Conservation (phyloP, 805 yeast genomes). For the Candida nemodendra region DNA sequence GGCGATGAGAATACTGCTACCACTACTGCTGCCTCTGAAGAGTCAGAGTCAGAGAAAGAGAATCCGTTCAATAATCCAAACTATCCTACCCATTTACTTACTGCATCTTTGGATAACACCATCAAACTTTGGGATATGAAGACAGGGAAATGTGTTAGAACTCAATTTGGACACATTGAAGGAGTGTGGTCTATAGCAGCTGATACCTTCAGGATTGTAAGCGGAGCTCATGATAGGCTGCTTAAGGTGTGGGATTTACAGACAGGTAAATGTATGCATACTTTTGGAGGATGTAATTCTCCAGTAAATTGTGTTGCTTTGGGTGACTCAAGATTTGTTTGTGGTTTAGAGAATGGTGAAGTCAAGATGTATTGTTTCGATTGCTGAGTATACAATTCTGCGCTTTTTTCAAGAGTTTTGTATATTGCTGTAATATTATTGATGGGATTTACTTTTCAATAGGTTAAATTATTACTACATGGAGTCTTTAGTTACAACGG, state of each 20-base stretch:
- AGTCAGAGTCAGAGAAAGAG: constrained; percentile 27
- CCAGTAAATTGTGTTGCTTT: constrained; percentile 73
- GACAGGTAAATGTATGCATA: constrained; percentile 90
- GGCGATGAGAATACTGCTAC: constrained; percentile 12
- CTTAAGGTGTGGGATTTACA: constrained; percentile 96
- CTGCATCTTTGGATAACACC: constrained; percentile 90
- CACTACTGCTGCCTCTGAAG: constrained; percentile 21
- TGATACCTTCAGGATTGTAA: constrained; percentile 89
- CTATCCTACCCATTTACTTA: constrained; percentile 79
- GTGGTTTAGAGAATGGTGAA: constrained; percentile 85
- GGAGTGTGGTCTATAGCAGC: constrained; percentile 98
- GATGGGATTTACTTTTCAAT: too few relatives aligned
- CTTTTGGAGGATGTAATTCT: constrained; percentile 70
- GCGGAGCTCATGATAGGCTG: constrained; percentile 90
- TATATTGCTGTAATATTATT: too few relatives aligned
- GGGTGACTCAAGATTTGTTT: constrained; percentile 85
- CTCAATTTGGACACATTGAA: constrained; percentile 97
- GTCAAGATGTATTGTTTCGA: constrained; percentile 86
- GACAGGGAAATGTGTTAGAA: constrained; percentile 84
- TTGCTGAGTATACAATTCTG: constrained; percentile 20
- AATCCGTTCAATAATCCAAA: constrained; percentile 27
- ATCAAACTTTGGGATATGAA: constrained; percentile 88
- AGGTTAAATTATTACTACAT: too few relatives aligned
- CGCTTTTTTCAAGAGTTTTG: too few relatives aligned
- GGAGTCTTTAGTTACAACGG: too few relatives aligned